Base-by-base conservation (phyloP, 1,284 basidiomycete species). In the Hemileia vastatrix region DNA sequence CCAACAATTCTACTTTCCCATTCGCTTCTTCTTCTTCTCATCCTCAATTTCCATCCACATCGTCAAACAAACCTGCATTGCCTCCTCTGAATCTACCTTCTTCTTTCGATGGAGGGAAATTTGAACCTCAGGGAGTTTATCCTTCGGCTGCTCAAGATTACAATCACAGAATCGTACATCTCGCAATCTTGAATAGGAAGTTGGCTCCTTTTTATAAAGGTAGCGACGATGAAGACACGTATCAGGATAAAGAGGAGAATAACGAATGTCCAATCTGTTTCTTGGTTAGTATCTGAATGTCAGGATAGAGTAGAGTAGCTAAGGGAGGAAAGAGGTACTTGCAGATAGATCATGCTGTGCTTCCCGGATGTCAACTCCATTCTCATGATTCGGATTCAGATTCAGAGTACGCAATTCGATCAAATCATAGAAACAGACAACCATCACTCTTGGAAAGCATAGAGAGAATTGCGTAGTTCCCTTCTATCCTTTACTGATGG, bases 191-290 rank as follows among this genome's bases (percentile, higher is more conserved):
- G 70, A 85, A 89, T 66, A 85, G 90, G 73, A 86, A 83, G 72
- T 83, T 98, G 24, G 90, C 91, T 0, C 95, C 95, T 0, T 97
- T 97, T 79, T 97, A 95, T 77, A 83, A 90, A 48, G 92, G 93
- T 4, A 81, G 94, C 27, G 92, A 97, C 72, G 93, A 97, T 67
- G 96, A 88, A 72, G 85, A 88, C 32, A 85, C 87, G 8, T 81
- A 83, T 58, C 93, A 88, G 87, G 84, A 87, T 67, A 85, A 88
- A 71, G 86, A 87, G 54, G 86, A 85, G 74, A 86, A 94, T 66
- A 82, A 88, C 31, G 95, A 98, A 76, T 98, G 94, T 79, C 94
- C 94, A 13, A 97, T 98, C 70, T 98, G 93, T 78, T 97, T 98
- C 79, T 80, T 98, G n/a, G 92, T 94, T 70, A 75, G 89, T 84